Evolutionary conservation across 208 protist genomes (phyloP), one percentile per base, ranked within the genome.

Genomic region (Spironucleus salmonicida): DNA sequence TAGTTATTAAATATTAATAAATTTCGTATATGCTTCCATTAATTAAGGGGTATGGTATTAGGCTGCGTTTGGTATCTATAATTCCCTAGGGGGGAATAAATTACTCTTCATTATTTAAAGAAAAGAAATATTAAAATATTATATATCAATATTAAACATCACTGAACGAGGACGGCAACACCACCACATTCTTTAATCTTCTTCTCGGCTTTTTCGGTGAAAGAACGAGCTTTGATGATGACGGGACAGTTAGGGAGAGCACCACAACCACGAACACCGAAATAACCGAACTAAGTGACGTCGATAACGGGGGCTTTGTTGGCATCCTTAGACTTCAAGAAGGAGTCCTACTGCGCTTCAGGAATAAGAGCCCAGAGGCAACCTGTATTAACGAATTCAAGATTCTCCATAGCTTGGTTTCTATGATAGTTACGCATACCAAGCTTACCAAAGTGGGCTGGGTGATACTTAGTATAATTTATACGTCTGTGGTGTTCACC

Each of bases 381-480:
- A 83, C 98, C 93, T 75, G 99, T 80, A 87, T 99, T 99, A 88
- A 98, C 89, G 39, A 88, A 91, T 74, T 95, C 94, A 85, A 87
- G 91, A 82, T 91, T 82, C 45, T 89, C 53, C 83, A 92, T 90
- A 76, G 94, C 90, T 81, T 89, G 92, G 74, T 87, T 83, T 85
- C 90, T 85, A 87, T 97, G 94, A 82, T 91, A 93, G 87, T 95
- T 87, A 78, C 96, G 85, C 94, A 99, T 98, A 87, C 97, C 97
- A 49, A 97, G 88, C 91, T 99, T 99, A 83, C 97, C 97, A 84
- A 99, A 99, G 89, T 99, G 98, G 78, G 95, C 96, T 76, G 97
- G 97, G 85, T 99, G 97, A 90, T 85, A 89, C 39, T 74, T 62
- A 86, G 97, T 91, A 80, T 99, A 95, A 88, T 92, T 92, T 84